These are phyloP conservation scores for Cicer cuneatum DNA, from an alignment of 306 rosid genomes.

Conservation along the genomic window DNA sequence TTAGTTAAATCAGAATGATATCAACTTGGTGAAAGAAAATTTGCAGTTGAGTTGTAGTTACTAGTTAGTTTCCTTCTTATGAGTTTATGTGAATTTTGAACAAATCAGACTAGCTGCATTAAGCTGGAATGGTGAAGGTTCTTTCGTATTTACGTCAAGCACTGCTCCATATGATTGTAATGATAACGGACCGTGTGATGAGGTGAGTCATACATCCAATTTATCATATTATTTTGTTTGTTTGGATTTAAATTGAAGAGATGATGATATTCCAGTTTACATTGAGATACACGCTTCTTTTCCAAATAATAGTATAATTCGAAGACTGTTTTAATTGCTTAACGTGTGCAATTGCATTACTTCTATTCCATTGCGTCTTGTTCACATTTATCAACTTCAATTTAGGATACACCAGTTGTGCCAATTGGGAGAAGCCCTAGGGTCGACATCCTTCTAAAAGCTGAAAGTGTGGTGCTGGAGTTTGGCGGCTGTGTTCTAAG, in stretches of 20 bases:
- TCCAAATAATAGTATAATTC: conserved; percentile 12
- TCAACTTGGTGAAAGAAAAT: conserved; percentile 1
- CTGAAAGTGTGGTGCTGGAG: conserved; percentile 77
- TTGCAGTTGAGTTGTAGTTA: not conserved
- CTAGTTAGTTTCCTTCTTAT: not conserved
- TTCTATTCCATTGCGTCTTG: conserved; percentile 11
- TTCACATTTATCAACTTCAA: conserved; percentile 19
- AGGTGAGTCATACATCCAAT: conserved; percentile 59
- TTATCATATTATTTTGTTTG: conserved; percentile 3
- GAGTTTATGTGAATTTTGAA: conserved; percentile 40
- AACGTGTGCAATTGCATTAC: conserved; percentile 8
- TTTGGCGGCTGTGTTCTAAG: conserved; percentile 82
- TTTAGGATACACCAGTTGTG: conserved; percentile 81
- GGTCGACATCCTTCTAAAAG: conserved; percentile 73
- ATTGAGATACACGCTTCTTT: not conserved
- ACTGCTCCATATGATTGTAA: conserved; percentile 83
- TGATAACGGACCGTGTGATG: conserved; percentile 87
- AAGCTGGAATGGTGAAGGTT: conserved; percentile 94
- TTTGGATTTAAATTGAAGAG: conserved; percentile 29
- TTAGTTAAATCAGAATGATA: conserved; percentile 7
- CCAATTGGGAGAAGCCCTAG: conserved; percentile 88
- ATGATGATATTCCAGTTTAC: conserved; percentile 23
- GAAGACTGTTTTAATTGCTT: conserved; percentile 31
- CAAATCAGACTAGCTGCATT: conserved; percentile 69
- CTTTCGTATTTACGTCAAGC: conserved; percentile 87